Percentiles rank a stretch among this genome's conserved stretches.
Conservation (phyloP, 371 early-diverging fungal species). For the Chytridium lagenaria region DNA sequence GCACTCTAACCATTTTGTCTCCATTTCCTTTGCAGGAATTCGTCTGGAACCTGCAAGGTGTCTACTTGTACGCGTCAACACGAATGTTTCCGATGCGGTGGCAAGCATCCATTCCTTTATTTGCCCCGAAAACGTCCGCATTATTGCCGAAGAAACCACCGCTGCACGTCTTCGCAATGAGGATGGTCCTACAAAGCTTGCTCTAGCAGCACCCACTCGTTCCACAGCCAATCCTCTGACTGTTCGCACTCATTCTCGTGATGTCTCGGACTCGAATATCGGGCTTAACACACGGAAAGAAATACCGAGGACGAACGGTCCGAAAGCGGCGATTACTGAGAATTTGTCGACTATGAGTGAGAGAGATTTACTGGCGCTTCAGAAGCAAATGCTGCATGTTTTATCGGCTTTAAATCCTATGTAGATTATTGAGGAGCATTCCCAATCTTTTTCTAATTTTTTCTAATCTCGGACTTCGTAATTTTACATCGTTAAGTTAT, state of each 20-base stretch:
- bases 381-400: neutral
- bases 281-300: neutral
- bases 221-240: neutral
- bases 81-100: conserved; percentile 17
- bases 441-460: neutral
- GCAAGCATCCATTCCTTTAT: neutral
- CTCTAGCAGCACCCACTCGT: neutral
- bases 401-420: neutral
- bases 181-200: neutral
- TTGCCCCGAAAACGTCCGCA: conserved; percentile 11
- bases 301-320: neutral
- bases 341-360: neutral
- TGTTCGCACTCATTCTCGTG: neutral
- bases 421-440: neutral
- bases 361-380: neutral
- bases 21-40: too few species aligned
- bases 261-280: neutral
- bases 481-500: neutral
- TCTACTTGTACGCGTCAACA: neutral
- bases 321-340: neutral
- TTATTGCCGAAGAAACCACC: neutral
- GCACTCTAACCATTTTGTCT: neutral
- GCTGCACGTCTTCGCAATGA: too few species aligned
- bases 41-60: conserved; percentile 4
- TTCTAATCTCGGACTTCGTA: neutral